phyloP scores from a whole-genome alignment of 2,329 filamentous ascomycete genomes.

The Aspergillus sp. region DNA sequence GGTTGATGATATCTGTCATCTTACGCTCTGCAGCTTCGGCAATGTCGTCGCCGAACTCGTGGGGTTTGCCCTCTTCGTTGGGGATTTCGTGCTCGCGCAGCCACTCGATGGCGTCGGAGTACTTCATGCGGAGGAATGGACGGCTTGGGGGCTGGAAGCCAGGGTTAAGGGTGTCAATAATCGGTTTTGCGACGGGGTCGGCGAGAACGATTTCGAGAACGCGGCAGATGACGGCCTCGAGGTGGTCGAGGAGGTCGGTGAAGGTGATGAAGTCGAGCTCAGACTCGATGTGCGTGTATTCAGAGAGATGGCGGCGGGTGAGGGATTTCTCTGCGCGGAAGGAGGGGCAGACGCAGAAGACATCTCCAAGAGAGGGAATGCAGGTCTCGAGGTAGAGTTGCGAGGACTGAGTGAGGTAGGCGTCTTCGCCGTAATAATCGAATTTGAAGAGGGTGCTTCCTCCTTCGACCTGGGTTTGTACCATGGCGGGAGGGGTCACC shows the following conservation, averaged over 20 bases:
- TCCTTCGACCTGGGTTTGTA: slow-evolving; percentile 94
- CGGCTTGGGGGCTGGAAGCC: slow-evolving; percentile 79
- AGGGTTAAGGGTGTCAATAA: slow-evolving; percentile 88
- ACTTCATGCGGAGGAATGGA: slow-evolving; percentile 94
- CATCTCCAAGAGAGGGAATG: slow-evolving; percentile 85
- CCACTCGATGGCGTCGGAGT: slow-evolving; percentile 93
- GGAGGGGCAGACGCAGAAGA: slow-evolving; percentile 98
- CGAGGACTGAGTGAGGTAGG: slow-evolving; percentile 94
- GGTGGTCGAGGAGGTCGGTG: slow-evolving; percentile 80
- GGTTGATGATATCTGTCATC: slow-evolving; percentile 97
- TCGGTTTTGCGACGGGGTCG: slow-evolving; percentile 72
- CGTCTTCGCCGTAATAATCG: slow-evolving; percentile 84
- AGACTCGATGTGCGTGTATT: slow-evolving; percentile 96
- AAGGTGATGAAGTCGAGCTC: slow-evolving; percentile 97
- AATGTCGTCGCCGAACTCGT: slow-evolving; percentile 95
- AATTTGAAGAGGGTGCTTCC: slow-evolving; percentile 89
- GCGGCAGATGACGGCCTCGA: slow-evolving; percentile 85
- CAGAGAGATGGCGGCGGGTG: slow-evolving; percentile 89
- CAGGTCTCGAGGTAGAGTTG: slow-evolving; percentile 98
- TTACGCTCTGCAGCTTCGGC: slow-evolving; percentile 93
- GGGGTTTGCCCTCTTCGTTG: slow-evolving; percentile 89
- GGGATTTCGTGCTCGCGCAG: slow-evolving; percentile 84
- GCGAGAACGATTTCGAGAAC: slow-evolving; percentile 78
- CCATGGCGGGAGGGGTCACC: slow-evolving; percentile 86
- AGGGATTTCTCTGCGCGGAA: slow-evolving; percentile 98